These are phyloP conservation scores for Boletus hoseneyae DNA, from an alignment of 1,284 basidiomycete species.

Conservation along the genomic window DNA sequence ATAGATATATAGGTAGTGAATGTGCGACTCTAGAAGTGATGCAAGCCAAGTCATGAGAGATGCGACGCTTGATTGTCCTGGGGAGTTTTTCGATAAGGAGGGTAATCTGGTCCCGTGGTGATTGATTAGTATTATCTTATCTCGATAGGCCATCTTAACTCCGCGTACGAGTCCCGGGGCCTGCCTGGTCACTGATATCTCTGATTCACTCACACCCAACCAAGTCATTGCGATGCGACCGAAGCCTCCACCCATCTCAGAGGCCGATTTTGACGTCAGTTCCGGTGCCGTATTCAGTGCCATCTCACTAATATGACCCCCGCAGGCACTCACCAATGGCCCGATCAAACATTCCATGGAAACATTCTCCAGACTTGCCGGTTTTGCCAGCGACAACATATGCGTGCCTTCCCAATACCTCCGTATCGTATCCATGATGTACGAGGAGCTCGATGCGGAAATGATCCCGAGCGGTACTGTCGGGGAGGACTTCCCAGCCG, in stretches of 20 bases:
- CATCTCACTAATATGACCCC: background rate
- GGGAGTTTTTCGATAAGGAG: slow-evolving; percentile 5
- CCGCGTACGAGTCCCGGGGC: slow-evolving; percentile 2
- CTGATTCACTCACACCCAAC: background rate
- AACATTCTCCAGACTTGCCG: slow-evolving; percentile 15
- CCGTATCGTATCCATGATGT: slow-evolving; percentile 22
- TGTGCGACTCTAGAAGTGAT: background rate
- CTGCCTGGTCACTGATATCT: too few relatives aligned
- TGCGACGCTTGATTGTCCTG: slow-evolving; percentile 7
- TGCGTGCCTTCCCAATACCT: slow-evolving; percentile 25
- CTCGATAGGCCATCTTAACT: background rate
- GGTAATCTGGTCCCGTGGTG: slow-evolving; percentile 1
- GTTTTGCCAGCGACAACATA: slow-evolving; percentile 11
- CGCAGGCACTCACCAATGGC: slow-evolving; percentile 17
- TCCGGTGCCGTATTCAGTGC: background rate
- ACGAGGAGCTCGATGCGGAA: slow-evolving; percentile 18
- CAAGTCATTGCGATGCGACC: background rate
- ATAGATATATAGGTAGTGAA: slow-evolving; percentile 1
- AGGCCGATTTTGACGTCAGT: slow-evolving; percentile 22
- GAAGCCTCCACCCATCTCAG: background rate
- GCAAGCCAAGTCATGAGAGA: slow-evolving; percentile 1
- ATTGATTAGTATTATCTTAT: slow-evolving; percentile 4
- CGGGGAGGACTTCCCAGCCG: slow-evolving; percentile 3
- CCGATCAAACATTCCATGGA: slow-evolving; percentile 13
- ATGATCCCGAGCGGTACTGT: slow-evolving; percentile 18